phyloP scores from a whole-genome alignment of 2,329 filamentous ascomycete genomes.

The Alternaria arborescens region DNA sequence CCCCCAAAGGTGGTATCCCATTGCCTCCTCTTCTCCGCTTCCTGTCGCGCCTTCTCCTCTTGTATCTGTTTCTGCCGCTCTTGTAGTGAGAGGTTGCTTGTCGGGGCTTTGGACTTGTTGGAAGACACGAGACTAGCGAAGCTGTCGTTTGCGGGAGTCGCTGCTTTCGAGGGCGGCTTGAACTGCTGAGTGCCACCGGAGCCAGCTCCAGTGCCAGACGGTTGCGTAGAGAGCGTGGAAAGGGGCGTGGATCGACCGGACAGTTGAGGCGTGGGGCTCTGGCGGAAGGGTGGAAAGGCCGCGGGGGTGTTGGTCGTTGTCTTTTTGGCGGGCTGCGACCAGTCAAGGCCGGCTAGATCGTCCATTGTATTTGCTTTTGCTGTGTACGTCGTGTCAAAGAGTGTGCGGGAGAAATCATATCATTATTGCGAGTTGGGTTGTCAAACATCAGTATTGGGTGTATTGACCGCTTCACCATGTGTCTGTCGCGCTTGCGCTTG shows the following conservation, averaged over 20 bases:
- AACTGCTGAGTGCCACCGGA: slow-evolving; percentile 49
- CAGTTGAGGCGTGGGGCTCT: slow-evolving; percentile 50
- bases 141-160: slow-evolving; percentile 68
- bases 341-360: slow-evolving; percentile 60
- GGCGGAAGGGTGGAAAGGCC: slow-evolving; percentile 47
- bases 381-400: slow-evolving; percentile 10
- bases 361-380: slow-evolving; percentile 56
- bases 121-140: slow-evolving; percentile 80
- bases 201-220: slow-evolving; percentile 49
- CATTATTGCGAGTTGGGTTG: slow-evolving; percentile 26
- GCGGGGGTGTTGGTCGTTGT: slow-evolving; percentile 39
- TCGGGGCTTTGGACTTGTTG: slow-evolving; percentile 63
- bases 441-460: slow-evolving; percentile 5
- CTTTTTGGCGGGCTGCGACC: slow-evolving; percentile 49
- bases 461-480: slow-evolving; percentile 11
- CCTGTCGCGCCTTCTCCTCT: slow-evolving; percentile 80
- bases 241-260: slow-evolving; percentile 53
- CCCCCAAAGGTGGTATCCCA: slow-evolving; percentile 80
- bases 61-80: slow-evolving; percentile 74
- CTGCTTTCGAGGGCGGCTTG: slow-evolving; percentile 62
- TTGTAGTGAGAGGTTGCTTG: slow-evolving; percentile 73
- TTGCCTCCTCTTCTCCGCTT: slow-evolving; percentile 75
- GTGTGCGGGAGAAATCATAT: slow-evolving; percentile 26
- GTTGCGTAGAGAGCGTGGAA: slow-evolving; percentile 49
- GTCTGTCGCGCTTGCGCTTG: slow-evolving; percentile 20